A percentile compares a stretch with the other conserved stretches of the same genome.
Conservation (phyloP, 495 filamentous ascomycete genomes). For the Daldinia grandis region DNA sequence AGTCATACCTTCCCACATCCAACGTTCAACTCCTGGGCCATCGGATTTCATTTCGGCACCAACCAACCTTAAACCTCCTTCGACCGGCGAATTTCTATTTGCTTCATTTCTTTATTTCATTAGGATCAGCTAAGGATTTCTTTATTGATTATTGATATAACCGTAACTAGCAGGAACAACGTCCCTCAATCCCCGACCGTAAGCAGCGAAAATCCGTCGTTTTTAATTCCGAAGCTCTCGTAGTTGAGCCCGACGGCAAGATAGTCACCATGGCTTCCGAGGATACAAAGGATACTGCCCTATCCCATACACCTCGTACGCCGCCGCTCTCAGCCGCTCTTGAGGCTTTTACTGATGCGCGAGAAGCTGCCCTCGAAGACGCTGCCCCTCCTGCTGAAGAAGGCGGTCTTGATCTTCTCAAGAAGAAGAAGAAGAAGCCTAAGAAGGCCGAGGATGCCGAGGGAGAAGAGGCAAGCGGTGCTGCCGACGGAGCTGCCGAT, state of each 20-base stretch:
- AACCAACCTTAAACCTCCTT: not conserved
- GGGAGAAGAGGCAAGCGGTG: slow-evolving; percentile 64
- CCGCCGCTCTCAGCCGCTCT: slow-evolving; percentile 60
- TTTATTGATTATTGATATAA: slow-evolving; percentile 29
- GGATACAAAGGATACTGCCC: slow-evolving; percentile 72
- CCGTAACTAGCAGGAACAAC: slow-evolving; percentile 48
- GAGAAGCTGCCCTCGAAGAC: slow-evolving; percentile 48
- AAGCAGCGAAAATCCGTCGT: slow-evolving; percentile 89
- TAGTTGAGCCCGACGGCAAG: slow-evolving; percentile 85
- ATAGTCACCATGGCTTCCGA: slow-evolving; percentile 72
- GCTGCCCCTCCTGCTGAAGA: slow-evolving; percentile 65
- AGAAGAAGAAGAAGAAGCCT: slow-evolving; percentile 83
- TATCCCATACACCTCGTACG: slow-evolving; percentile 73
- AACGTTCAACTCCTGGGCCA: not conserved
- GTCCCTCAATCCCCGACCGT: slow-evolving; percentile 50
- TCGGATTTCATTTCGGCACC: slow-evolving; percentile 4
- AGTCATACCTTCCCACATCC: slow-evolving; percentile 1
- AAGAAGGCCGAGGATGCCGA: slow-evolving; percentile 72
- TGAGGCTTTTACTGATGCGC: slow-evolving; percentile 58
- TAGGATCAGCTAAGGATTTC: not conserved
- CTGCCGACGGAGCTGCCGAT: slow-evolving; percentile 48
- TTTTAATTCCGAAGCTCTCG: slow-evolving; percentile 82
- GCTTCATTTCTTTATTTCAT: not conserved
- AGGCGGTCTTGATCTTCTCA: slow-evolving; percentile 57
- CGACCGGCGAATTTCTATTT: not conserved